A percentile compares a stretch with the other conserved stretches of the same genome.
phyloP scores from a whole-genome alignment of 1,139 yeast genomes.

The Debaryomycetaceae sp. region DNA sequence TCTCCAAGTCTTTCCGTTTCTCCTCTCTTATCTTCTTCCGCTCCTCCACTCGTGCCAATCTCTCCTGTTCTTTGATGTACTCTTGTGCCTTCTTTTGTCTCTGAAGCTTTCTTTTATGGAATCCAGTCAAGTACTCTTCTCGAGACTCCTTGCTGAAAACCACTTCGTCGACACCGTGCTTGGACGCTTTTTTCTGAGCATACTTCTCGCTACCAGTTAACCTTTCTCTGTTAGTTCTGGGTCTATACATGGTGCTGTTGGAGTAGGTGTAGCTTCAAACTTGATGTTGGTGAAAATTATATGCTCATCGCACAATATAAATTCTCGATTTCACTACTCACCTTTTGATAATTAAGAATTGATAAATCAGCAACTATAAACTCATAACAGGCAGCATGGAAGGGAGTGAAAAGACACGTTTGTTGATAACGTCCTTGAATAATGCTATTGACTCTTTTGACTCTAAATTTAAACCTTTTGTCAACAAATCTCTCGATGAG shows the following conservation, averaged over 20 bases:
- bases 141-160: slow-evolving; percentile 73
- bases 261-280: no score
- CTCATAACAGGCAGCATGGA: slow-evolving; percentile 32
- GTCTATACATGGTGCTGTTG: slow-evolving; percentile 12
- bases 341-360: neutral
- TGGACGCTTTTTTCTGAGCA: slow-evolving; percentile 60
- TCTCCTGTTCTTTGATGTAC: slow-evolving; percentile 69
- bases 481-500: slow-evolving; percentile 35
- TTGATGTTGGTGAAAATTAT: neutral
- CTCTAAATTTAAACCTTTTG: slow-evolving; percentile 28
- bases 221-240: slow-evolving; percentile 67
- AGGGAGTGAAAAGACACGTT: slow-evolving; percentile 28
- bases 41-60: slow-evolving; percentile 71
- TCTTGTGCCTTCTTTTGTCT: slow-evolving; percentile 84
- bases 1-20: slow-evolving; percentile 60
- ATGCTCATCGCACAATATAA: neutral
- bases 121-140: slow-evolving; percentile 84
- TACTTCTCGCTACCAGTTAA: slow-evolving; percentile 86
- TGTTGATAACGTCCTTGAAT: slow-evolving; percentile 25
- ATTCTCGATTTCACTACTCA: neutral
- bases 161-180: slow-evolving; percentile 74
- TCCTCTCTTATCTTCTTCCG: slow-evolving; percentile 68
- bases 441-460: slow-evolving; percentile 28
- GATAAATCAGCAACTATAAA: neutral
- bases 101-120: slow-evolving; percentile 87